Conservation (phyloP, 345 rosid species). For the Citropsis articulata region DNA sequence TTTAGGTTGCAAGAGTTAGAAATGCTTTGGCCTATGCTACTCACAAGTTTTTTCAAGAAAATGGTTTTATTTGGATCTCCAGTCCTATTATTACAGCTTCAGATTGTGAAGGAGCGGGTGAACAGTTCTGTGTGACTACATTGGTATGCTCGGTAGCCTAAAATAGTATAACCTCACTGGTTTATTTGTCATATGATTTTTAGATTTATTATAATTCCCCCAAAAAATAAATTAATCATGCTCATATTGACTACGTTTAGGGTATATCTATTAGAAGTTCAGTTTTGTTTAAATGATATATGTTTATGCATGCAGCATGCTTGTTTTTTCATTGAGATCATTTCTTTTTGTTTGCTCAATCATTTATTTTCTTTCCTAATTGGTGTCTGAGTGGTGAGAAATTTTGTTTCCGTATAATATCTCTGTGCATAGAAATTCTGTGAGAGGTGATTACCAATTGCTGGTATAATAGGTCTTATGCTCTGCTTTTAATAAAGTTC, state of each 20-base stretch:
- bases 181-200: neutral
- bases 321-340: neutral
- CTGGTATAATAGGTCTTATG: neutral
- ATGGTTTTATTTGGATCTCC: conserved; percentile 93
- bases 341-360: neutral
- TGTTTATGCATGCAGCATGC: neutral
- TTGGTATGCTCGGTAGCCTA: conserved; percentile 55
- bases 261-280: neutral
- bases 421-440: neutral
- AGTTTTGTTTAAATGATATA: neutral
- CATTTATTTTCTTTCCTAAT: neutral
- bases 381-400: neutral
- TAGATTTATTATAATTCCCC: neutral
- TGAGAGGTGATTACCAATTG: neutral
- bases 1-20: conserved; percentile 92
- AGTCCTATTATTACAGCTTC: conserved; percentile 97
- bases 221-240: neutral
- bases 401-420: neutral
- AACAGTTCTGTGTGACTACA: conserved; percentile 97
- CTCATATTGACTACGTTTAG: neutral
- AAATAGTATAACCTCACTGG: neutral
- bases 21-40: conserved; percentile 94
- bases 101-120: conserved; percentile 99
- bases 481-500: neutral
- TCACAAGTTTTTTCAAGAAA: conserved; percentile 90